phyloP scores from a whole-genome alignment of 1,284 basidiomycete genomes.

The Melampsora larici-populina region DNA sequence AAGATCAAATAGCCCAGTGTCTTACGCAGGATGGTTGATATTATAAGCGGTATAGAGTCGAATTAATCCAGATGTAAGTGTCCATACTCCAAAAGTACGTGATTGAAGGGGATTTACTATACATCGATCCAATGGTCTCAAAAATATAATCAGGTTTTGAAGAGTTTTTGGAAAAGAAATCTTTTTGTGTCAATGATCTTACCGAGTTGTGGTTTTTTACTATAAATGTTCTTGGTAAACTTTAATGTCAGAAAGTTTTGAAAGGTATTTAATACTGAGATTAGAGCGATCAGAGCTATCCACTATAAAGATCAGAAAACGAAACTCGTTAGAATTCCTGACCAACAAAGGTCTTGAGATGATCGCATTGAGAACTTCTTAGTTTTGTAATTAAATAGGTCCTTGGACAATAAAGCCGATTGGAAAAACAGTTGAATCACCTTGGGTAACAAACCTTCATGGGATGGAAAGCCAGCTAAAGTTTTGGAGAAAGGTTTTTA shows the following conservation, averaged over 20 bases:
- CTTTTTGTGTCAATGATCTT: constrained; percentile 36
- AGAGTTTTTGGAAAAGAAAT: background rate
- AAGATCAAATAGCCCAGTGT: too few relatives aligned
- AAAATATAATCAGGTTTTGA: background rate
- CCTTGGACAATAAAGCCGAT: background rate
- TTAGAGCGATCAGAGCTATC: constrained; percentile 51
- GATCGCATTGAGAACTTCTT: background rate
- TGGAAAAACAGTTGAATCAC: background rate
- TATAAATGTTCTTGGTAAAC: constrained; percentile 73
- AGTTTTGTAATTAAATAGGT: too few relatives aligned
- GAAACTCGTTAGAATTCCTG: constrained; percentile 57
- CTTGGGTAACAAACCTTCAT: constrained; percentile 27
- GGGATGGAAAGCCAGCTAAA: constrained; percentile 31
- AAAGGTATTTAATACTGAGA: constrained; percentile 75
- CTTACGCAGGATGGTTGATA: constrained; percentile 72
- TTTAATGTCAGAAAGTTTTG: constrained; percentile 77
- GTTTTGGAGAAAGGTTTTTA: background rate
- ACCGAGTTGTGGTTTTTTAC: constrained; percentile 60
- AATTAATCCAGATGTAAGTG: constrained; percentile 73
- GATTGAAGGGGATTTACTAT: constrained; percentile 80
- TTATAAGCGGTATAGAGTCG: constrained; percentile 82
- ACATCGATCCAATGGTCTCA: background rate
- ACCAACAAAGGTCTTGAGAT: background rate
- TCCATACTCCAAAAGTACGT: constrained; percentile 84
- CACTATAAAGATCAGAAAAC: constrained; percentile 23